Evolutionary conservation across 2,329 filamentous ascomycete species (phyloP), one percentile per base, ranked within the genome.

Genomic region (Aureobasidium vineae): DNA sequence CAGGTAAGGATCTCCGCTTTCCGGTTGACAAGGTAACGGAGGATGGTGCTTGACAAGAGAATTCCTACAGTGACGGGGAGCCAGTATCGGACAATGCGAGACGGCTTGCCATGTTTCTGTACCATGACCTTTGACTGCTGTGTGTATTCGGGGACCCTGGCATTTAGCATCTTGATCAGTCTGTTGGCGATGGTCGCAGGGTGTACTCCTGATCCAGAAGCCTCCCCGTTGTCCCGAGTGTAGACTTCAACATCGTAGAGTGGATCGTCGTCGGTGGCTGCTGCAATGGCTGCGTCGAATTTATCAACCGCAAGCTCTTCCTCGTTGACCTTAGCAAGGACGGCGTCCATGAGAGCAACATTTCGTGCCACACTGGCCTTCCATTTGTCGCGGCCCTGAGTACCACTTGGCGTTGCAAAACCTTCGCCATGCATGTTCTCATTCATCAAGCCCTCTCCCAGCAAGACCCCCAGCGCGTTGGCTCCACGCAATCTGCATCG

Each of bases 11-110:
- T 89, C 70, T 94, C 90, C 23, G 89, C 89, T 72, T 86, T 87
- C 61, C 88, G 85, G 73, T 89, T 91, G 68, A 90, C 82, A 36
- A 96, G 78, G 43, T 98, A 85, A 26, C 88, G 88, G 19, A 98
- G 81, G n/a, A 96, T 83, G 0, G 93, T 97, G 19, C 90, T 93
- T 0, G 91, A 94, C 0, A 93, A 97, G 13, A 96, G 80, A 2
- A 97, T 75, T 1, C 91, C 83, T 10, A 86, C 77, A 1, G 86
- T 84, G 0, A 86, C 85, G 0, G 93, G 92, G 5, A 97, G 81
- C 95, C 95, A 99, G 78, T 97, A 98, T 56, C 95, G 87, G 3
- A 96, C 83, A 5, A 95, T 73, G 45, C 81, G 80, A 5, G 90
- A 87, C 0, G 95, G 95, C 26, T 88, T 88, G 8, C 94, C 93